Evolutionary conservation across 495 filamentous ascomycete species (phyloP), one percentile per base, ranked within the genome.

Genomic region (Haplographium delicatum): DNA sequence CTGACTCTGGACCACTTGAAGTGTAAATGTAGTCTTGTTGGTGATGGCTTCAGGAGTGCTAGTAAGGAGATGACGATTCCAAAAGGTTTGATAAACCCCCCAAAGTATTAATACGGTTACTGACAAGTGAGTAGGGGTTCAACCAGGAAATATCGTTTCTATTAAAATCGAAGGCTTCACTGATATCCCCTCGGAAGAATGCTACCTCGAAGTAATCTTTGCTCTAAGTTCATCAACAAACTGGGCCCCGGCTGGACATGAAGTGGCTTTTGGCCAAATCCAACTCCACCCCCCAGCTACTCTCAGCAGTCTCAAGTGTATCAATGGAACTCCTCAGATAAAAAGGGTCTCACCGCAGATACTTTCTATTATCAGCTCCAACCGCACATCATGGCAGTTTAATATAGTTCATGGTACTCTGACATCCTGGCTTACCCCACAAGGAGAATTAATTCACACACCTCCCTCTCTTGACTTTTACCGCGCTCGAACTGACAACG

Each of bases 401-500:
- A 65, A 74, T 47, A 64, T 68, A 27, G 56, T 55, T 0, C 58
- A 58, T 13, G 74, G 74, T 24, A 58, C 53, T 8, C 60, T 76
- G 10, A 53, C 53, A 9, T 70, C 62, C 20, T 69, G 72, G 62
- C 60, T 18, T 13, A 40, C 20, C 10, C 19, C 18, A 9, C 22
- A 33, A 11, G 53, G 5, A 47, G 72, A 74, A 55, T 50, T 79
- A 30, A 63, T 80, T 43, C 68, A 69, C 27, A 54, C 65, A 15
- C 70, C 73, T 0, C 61, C 74, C 5, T 19, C 54, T 4, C 62
- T 79, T 6, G 65, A 65, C 31, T 69, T 79, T 55, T 76, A 78
- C 62, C 72, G 76, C 24, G 65, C 77, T 0, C 75, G 73, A 20
- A 88, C 84, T 4, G 79, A 85, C 62, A 86, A 86, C 62, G 84